Base-by-base conservation (phyloP, 306 rosid genomes). In the Acacia confusa region DNA sequence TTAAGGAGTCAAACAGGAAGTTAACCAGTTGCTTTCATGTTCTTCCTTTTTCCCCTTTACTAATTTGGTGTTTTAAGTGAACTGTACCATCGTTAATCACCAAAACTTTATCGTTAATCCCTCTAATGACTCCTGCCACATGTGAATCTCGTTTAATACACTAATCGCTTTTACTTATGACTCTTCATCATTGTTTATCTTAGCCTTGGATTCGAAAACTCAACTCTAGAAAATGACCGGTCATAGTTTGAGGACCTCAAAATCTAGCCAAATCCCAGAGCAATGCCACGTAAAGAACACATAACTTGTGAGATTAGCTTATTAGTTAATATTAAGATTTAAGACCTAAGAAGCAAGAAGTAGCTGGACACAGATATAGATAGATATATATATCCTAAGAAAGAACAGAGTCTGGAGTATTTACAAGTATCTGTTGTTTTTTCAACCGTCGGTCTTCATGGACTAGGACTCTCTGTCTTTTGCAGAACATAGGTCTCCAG, bases 11-110 rank as follows among this genome's bases (percentile, higher is more conserved):
- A 77, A 44, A 70, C 75, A 24, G 36, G 87, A 79, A 84, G 94
- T 87, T 90, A 85, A 85, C 28, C 53, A 53, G 89, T 87, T 81
- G 77, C 77, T 30, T 84, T 86, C 88, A 71, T 73, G 68, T 81
- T 72, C 81, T 76, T 72, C 84, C 36, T 81, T 79, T 52, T 61
- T 3, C 3, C 9, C 70, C 69, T 75, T 82, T 28, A 28, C 82
- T 67, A 25, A 75, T 79, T 74, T 83, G 68, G 75, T 79, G 78
- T 58, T 80, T 52, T 55, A 78, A 81, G 84, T 86, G 79, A 76
- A 74, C 78, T 79, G 70, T 83, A 22, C 74, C 80, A 66, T 36
- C 80, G 9, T 67, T 72, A 64, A 66, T 67, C 65, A 20, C 74
- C 40, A 40, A 68, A 55, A 60, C n/a, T 43, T 55, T 60, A 30